Percentiles rank a stretch among this genome's conserved stretches.
These are phyloP conservation scores for Mycena pura DNA, from an alignment of 768 basidiomycete genomes.

Conservation along the genomic window DNA sequence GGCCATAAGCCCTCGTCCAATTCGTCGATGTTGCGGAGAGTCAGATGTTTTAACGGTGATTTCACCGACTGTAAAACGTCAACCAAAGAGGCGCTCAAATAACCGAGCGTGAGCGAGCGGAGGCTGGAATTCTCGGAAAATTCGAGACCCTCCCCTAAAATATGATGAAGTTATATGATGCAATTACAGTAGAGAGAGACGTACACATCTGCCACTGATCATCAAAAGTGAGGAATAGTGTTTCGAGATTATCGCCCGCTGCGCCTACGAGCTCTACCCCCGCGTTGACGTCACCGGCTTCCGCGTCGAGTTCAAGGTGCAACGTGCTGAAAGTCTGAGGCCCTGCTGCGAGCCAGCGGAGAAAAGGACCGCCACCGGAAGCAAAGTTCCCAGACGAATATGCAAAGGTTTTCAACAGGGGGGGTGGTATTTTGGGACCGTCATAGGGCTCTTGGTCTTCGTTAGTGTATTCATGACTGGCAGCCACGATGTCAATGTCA, in stretches of 20 bases:
- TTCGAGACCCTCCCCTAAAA: slow-evolving; percentile 17
- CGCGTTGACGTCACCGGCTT: slow-evolving; percentile 17
- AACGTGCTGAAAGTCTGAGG: slow-evolving; percentile 14
- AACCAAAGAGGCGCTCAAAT: slow-evolving; percentile 4
- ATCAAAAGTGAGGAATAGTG: slow-evolving; percentile 12
- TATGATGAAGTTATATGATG: neutral
- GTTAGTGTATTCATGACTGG: slow-evolving; percentile 21
- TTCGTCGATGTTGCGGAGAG: slow-evolving; percentile 5
- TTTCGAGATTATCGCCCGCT: neutral
- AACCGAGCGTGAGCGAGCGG: slow-evolving; percentile 3
- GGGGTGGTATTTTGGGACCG: slow-evolving; percentile 13
- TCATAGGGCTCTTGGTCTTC: slow-evolving; percentile 19
- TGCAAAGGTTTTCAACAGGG: neutral
- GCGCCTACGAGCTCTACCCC: slow-evolving; percentile 21
- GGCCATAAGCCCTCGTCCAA: neutral
- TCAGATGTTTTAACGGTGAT: slow-evolving; percentile 14
- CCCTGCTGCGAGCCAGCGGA: slow-evolving; percentile 17
- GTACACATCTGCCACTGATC: slow-evolving; percentile 20
- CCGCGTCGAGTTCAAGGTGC: slow-evolving; percentile 15
- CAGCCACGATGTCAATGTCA: slow-evolving; percentile 19
- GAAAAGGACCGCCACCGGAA: slow-evolving; percentile 19
- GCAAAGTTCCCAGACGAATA: slow-evolving; percentile 13
- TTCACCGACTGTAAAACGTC: slow-evolving; percentile 6
- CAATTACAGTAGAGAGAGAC: neutral
- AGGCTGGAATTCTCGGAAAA: slow-evolving; percentile 12